A percentile compares a stretch with the other conserved stretches of the same genome.
Evolutionary conservation across 78 protist species (phyloP).

Genomic region (Dictyostelium capitatum): DNA sequence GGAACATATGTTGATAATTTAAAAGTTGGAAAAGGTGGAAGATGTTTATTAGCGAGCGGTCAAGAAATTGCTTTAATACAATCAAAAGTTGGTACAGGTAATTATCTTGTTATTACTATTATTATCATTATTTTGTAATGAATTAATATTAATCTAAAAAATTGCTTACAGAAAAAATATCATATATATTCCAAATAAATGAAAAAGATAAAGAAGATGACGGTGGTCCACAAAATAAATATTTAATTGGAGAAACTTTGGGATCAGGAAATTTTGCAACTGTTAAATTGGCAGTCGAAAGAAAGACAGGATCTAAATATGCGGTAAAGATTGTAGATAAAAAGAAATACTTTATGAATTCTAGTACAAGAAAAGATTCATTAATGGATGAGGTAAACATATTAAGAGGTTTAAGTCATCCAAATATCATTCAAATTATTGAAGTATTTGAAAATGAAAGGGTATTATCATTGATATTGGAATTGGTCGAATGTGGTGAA

Average conservation of each 20-base stretch:
- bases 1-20: conserved; percentile 78
- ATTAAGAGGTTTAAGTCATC: conserved; percentile 44
- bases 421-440: conserved; percentile 73
- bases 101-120: background rate
- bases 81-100: background rate
- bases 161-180: conserved; percentile 25
- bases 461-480: conserved; percentile 61
- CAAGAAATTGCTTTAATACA: conserved; percentile 45
- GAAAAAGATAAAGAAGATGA: conserved; percentile 72
- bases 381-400: conserved; percentile 87
- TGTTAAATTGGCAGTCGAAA: conserved; percentile 80
- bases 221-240: conserved; percentile 71
- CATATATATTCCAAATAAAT: conserved; percentile 37
- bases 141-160: background rate
- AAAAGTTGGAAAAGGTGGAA: conserved; percentile 70
- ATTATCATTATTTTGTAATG: background rate
- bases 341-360: conserved; percentile 76
- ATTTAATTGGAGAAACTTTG: conserved; percentile 69
- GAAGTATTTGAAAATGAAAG: conserved; percentile 76
- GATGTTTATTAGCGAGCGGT: conserved; percentile 12
- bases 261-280: conserved; percentile 86
- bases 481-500: conserved; percentile 74
- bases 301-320: conserved; percentile 57
- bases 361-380: conserved; percentile 68
- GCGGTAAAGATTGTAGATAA: conserved; percentile 85